Evolutionary conservation across 2,329 filamentous ascomycete species (phyloP).

Genomic region (Apiospora rasikravindrae): DNA sequence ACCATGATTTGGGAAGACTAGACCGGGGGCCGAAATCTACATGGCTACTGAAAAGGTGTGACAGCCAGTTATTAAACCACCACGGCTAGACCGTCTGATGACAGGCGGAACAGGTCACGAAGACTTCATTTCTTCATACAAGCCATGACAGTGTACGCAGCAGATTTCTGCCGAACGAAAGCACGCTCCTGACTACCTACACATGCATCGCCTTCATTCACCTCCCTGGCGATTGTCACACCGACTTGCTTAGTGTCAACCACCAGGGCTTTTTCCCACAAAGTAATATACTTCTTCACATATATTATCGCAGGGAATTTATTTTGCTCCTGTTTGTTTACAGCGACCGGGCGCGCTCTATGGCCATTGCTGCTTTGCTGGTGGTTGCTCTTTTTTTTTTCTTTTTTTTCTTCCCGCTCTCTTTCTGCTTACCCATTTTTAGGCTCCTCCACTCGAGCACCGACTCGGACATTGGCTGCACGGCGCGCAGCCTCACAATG

Average conservation of each 20-base stretch:
- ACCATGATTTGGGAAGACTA: conserved; percentile 10
- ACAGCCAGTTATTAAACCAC: conserved; percentile 18
- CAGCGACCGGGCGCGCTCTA: conserved; percentile 1
- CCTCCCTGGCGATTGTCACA: neutral
- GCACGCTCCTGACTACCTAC: conserved; percentile 4
- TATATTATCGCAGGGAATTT: conserved; percentile 9
- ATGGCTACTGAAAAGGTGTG: conserved; percentile 13
- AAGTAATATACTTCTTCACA: neutral
- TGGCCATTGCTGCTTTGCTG: neutral
- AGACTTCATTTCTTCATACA: conserved; percentile 16
- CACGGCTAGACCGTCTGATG: conserved; percentile 21
- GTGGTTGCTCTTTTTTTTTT: neutral
- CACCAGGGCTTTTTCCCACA: neutral
- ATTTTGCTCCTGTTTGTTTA: neutral
- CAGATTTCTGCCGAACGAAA: neutral
- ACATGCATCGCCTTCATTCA: neutral
- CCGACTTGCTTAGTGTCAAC: neutral
- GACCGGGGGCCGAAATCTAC: conserved; percentile 9
- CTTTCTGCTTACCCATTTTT: neutral
- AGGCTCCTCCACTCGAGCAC: conserved; percentile 18
- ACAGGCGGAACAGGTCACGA: conserved; percentile 17
- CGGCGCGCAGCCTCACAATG: conserved; percentile 19
- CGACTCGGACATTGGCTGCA: conserved; percentile 26
- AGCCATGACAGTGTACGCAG: conserved; percentile 8
- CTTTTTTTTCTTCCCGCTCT: neutral